Evolutionary conservation across 2,329 filamentous ascomycete species (phyloP), one percentile per base, ranked within the genome.

Genomic region (Leptographium lundbergii): DNA sequence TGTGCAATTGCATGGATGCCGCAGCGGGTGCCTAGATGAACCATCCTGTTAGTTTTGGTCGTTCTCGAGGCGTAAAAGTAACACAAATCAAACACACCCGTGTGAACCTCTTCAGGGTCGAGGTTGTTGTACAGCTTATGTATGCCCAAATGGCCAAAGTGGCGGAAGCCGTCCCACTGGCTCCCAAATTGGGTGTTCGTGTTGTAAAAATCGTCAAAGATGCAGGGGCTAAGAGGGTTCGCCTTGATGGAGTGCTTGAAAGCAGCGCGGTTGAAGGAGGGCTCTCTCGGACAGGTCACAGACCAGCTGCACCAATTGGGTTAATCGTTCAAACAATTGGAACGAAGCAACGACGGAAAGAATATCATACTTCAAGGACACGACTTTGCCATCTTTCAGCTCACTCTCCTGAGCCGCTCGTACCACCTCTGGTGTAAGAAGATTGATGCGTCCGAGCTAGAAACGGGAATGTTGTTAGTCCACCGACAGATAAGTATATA

Each of bases 361-460:
- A 22, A 47, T 14, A 11, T 24, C 54, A 1, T 36, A 56, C 54
- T 56, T 56, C 11, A 56, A n/a, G 10, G 54, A 36, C 11, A 56
- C 54, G 4, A 56, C 22, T 27, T 48, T 56, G 42, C 54, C 54
- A 11, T 56, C 54, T n/a, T 48, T 48, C 14, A 56, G 42, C 45
- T 56, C 70, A 62, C 79, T 78, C 63, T 79, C 76, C 22, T 69
- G 67, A 0, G 75, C 71, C 0, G 75, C 76, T 7, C 69, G 66
- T 9, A 69, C 68, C 24, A 76, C 70, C n/a, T 70, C 66, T 0
- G 76, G 72, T 0, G 76, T 80, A 53, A 80, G 71, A 6, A 77
- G 69, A 65, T 79, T 79, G 6, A 80, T 70, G 59, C 75, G 76
- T 17, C 77, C 77, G 4, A 77, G 68, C 54, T 56, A 42, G 39